A percentile compares a stretch with the other conserved stretches of the same genome.
phyloP scores from a whole-genome alignment of 2,329 filamentous ascomycete species.

The Aspergillus pseudoterreus region DNA sequence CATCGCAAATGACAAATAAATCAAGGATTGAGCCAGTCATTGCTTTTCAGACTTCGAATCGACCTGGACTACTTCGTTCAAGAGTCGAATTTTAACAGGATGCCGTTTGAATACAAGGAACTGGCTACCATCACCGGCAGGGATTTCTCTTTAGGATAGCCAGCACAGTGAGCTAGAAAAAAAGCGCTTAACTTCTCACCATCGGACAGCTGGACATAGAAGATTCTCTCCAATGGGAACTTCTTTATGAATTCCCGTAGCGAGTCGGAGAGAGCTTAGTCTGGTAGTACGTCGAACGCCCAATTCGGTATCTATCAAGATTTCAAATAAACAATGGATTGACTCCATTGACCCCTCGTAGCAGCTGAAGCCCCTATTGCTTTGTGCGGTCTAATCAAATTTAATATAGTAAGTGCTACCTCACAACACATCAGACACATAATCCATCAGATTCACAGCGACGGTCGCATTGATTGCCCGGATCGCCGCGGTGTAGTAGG shows the following conservation, averaged over 20 bases:
- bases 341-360: no score
- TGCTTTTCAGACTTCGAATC: no score
- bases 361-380: neutral
- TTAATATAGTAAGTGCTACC: neutral
- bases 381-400: neutral
- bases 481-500: conserved; percentile 23
- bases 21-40: no score
- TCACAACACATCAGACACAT: conserved; percentile 11
- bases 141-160: no score
- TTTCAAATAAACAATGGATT: no score
- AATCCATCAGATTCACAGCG: conserved; percentile 18
- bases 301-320: no score
- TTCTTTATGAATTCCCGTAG: conserved; percentile 16
- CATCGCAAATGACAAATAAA: no score
- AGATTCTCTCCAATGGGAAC: conserved; percentile 27
- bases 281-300: neutral
- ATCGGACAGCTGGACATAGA: conserved; percentile 36
- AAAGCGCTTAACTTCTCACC: conserved; percentile 23
- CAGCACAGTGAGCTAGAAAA: no score
- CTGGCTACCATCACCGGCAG: no score
- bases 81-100: conserved; percentile 7
- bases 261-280: conserved; percentile 18
- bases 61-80: no score
- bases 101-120: conserved; percentile 46
- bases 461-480: conserved; percentile 16